These are phyloP conservation scores for Penicillium italicum DNA, from an alignment of 2,329 filamentous ascomycete genomes.

Conservation along the genomic window DNA sequence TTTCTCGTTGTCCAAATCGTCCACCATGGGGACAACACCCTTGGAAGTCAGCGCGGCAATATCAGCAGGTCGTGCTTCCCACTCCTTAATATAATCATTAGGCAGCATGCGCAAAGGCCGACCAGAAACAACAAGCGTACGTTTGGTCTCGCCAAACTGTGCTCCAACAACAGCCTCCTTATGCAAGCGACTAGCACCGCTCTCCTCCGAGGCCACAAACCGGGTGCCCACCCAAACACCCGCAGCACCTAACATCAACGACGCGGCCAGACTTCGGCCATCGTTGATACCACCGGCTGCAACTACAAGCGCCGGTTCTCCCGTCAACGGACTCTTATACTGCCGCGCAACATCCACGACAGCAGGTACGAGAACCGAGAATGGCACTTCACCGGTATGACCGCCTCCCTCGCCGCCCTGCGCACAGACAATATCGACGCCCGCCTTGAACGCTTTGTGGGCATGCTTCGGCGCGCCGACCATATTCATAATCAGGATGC, in stretches of 20 bases:
- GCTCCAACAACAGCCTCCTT: constrained; percentile 82
- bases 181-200: constrained; percentile 74
- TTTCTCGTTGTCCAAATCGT: constrained; percentile 76
- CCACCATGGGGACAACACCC: constrained; percentile 75
- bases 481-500: constrained; percentile 94
- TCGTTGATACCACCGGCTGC: constrained; percentile 86
- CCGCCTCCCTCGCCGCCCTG: constrained; percentile 93
- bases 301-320: constrained; percentile 71
- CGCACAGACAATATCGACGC: constrained; percentile 86
- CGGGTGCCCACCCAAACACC: constrained; percentile 94
- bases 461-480: constrained; percentile 90
- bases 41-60: constrained; percentile 71
- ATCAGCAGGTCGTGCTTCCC: constrained; percentile 72
- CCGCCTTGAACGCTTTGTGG: constrained; percentile 77
- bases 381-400: constrained; percentile 84
- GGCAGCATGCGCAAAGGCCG: constrained; percentile 74
- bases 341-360: constrained; percentile 76
- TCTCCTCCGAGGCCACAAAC: constrained; percentile 81
- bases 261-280: constrained; percentile 73
- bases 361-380: constrained; percentile 78
- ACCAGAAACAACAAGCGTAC: constrained; percentile 79
- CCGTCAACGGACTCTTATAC: constrained; percentile 69
- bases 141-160: constrained; percentile 71
- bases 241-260: constrained; percentile 79
- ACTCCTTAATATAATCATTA: constrained; percentile 78